Evolutionary conservation across 179 eudicot genomes (phyloP), one percentile per base, ranked within the genome.

Genomic region (Amaranthus tricolor): DNA sequence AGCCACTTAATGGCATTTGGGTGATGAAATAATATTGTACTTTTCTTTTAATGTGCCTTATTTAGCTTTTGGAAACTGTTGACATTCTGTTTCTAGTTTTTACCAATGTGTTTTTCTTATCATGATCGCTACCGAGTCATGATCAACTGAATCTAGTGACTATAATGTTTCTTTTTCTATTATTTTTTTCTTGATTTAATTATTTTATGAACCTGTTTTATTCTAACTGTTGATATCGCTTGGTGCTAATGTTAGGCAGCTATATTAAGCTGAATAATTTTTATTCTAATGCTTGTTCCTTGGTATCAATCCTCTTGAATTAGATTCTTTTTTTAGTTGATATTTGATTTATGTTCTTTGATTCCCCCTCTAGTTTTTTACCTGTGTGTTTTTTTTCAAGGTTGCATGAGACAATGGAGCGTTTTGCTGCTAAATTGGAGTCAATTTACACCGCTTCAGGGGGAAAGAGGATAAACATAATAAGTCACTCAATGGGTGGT

Each of bases 401-500:
- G 85, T 82, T 84, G 74, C 86, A 87, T 75, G 99, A 86, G 71
- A 85, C 94, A 54, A 73, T 95, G 89, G 91, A 87, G 8, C 69
- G 85, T 62, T 78, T 93, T 77, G 90, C 94, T 70, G 89, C 86
- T 71, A 95, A 91, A 75, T 82, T 95, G 78, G 98, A 95, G 80
- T 81, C 90, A 5, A 84, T 89, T 16, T 93, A 81, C 77, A 87
- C 79, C 66, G 96, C 98, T 62, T 89, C 99, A 58, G 98, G 99
- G 31, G 98, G 98, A 54, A 93, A 87, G 82, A 89, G 85, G 85
- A 89, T 95, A 71, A 89, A 83, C 79, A 54, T 95, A 72, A 91
- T 95, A 21, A 93, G 85, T 81, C 99, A 95, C 81, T 95, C 98
- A 48, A 93, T 95, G 99, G 99, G 99, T 31, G 99, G 99, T 43